These are phyloP conservation scores for Diversispora epigaea DNA, from an alignment of 192 early-diverging fungal genomes.

Conservation along the genomic window DNA sequence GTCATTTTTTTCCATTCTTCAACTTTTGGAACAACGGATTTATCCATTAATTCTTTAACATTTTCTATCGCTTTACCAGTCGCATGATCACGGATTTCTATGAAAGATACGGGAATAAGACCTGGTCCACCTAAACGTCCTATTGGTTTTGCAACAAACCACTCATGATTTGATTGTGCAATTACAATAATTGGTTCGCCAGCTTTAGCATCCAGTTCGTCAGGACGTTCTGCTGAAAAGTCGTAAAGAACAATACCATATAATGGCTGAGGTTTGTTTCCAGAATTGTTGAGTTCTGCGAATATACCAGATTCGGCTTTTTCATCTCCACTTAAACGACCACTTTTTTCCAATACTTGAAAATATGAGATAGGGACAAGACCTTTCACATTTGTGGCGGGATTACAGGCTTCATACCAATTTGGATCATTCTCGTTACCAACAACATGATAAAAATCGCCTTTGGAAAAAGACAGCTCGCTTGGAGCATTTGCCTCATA, in stretches of 20 bases:
- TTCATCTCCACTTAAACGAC: constrained; percentile 6
- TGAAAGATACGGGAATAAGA: constrained; percentile 73
- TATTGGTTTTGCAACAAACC: constrained; percentile 76
- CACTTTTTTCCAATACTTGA: constrained; percentile 64
- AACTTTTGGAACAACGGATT: constrained; percentile 62
- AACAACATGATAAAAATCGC: constrained; percentile 77
- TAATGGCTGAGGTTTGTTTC: constrained; percentile 48
- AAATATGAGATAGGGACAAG: constrained; percentile 72
- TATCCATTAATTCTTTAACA: constrained; percentile 63
- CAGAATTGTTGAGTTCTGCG: constrained; percentile 8
- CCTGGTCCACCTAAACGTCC: constrained; percentile 63
- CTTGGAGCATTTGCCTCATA: constrained; percentile 57
- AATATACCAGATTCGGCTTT: constrained; percentile 27
- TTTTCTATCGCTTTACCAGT: constrained; percentile 65
- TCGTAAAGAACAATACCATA: constrained; percentile 75
- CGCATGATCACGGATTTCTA: constrained; percentile 68
- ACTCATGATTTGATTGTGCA: constrained; percentile 76
- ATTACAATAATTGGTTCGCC: constrained; percentile 75
- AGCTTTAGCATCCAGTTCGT: constrained; percentile 68
- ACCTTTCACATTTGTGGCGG: constrained; percentile 66
- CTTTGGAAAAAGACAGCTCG: constrained; percentile 72
- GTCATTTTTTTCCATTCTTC: constrained; percentile 67
- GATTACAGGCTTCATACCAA: constrained; percentile 78
- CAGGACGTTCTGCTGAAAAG: constrained; percentile 68
- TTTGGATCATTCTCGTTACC: constrained; percentile 66